These are phyloP conservation scores for Syncephalis plumigaleata DNA, from an alignment of 371 early-diverging fungal genomes.

Conservation along the genomic window DNA sequence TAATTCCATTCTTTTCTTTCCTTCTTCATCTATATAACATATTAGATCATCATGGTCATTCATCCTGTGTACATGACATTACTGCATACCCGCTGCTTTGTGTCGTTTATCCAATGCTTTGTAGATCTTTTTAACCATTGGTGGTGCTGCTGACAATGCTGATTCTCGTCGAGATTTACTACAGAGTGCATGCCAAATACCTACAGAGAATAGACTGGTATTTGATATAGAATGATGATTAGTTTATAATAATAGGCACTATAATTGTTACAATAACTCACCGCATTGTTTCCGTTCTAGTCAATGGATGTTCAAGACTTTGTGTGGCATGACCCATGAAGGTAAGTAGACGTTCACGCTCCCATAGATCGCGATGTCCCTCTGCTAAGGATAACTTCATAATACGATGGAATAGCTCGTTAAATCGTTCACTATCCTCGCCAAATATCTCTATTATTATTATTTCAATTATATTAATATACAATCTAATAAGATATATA, in stretches of 20 bases:
- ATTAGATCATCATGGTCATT: no score
- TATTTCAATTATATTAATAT: no score
- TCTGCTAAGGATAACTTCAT: slow-evolving; percentile 18
- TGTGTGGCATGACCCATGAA: slow-evolving; percentile 65
- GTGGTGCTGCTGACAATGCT: no score
- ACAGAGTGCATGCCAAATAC: neutral
- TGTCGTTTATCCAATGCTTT: no score
- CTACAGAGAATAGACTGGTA: neutral
- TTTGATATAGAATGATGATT: no score
- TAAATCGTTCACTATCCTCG: slow-evolving; percentile 30
- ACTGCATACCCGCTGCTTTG: no score
- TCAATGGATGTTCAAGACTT: slow-evolving; percentile 52
- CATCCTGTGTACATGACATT: no score
- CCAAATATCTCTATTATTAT: slow-evolving; percentile 28
- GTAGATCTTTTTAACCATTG: no score
- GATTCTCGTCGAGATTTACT: neutral
- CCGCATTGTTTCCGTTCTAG: slow-evolving; percentile 57
- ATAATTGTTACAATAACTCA: slow-evolving; percentile 6
- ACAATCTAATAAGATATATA: no score
- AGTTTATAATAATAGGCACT: no score
- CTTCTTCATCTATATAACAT: no score
- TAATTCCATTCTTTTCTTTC: no score
- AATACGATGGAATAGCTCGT: slow-evolving; percentile 31
- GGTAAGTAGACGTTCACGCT: slow-evolving; percentile 27
- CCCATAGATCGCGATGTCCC: slow-evolving; percentile 15